A percentile compares a stretch with the other conserved stretches of the same genome.
These are phyloP conservation scores for Hypoxylon fragiforme DNA, from an alignment of 495 filamentous ascomycete genomes.

Conservation along the genomic window DNA sequence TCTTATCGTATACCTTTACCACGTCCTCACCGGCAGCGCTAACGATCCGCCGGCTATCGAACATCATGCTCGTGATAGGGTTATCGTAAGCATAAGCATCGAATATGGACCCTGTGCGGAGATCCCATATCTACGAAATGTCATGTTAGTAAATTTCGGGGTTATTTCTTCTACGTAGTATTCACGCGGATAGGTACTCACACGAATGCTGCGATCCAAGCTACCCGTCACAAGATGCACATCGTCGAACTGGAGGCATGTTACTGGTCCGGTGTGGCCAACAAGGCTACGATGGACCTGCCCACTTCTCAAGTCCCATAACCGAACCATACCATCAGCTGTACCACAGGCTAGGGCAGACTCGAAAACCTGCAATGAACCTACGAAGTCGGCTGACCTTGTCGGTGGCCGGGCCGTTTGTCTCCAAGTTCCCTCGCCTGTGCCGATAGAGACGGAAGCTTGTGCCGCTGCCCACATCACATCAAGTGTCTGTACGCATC, in stretches of 20 bases:
- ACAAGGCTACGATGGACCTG: conserved; percentile 96
- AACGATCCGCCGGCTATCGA: conserved; percentile 88
- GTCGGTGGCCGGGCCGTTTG: conserved; percentile 59
- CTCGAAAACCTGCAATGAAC: conserved; percentile 94
- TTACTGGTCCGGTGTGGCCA: conserved; percentile 94
- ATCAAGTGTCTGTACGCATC: conserved; percentile 96
- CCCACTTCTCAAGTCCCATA: conserved; percentile 96
- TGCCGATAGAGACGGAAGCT: conserved; percentile 67
- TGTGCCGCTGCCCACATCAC: conserved; percentile 99
- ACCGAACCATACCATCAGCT: conserved; percentile 93
- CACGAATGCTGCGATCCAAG: conserved; percentile 88
- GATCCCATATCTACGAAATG: conserved; percentile 86
- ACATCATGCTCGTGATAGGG: conserved; percentile 96
- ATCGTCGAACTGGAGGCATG: conserved; percentile 95
- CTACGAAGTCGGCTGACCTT: conserved; percentile 84
- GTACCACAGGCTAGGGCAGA: conserved; percentile 97
- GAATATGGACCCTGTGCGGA: conserved; percentile 92
- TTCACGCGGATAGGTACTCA: conserved; percentile 52
- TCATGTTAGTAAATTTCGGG: conserved; percentile 7
- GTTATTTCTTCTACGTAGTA: too few relatives aligned
- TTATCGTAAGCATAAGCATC: conserved; percentile 96
- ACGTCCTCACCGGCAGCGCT: conserved; percentile 88
- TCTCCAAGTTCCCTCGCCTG: conserved; percentile 59
- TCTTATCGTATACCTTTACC: conserved; percentile 97
- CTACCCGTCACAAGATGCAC: conserved; percentile 93